A percentile compares a stretch with the other conserved stretches of the same genome.
These are phyloP conservation scores for Melampsora larici-populina DNA, from an alignment of 1,284 basidiomycete genomes.

Conservation along the genomic window DNA sequence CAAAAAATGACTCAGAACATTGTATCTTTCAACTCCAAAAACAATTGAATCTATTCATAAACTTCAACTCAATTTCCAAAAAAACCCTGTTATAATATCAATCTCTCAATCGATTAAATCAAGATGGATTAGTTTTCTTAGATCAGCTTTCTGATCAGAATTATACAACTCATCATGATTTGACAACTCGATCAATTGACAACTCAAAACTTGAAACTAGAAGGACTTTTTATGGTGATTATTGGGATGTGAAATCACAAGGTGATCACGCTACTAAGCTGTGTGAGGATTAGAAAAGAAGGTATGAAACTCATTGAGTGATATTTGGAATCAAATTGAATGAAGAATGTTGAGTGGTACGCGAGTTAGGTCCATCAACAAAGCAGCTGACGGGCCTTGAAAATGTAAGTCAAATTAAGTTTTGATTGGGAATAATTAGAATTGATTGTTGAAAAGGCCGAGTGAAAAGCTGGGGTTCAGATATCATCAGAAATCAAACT, in stretches of 20 bases:
- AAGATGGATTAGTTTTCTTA: constrained; percentile 60
- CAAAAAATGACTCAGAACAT: neutral
- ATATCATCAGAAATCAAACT: too few relatives aligned
- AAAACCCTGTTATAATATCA: constrained; percentile 33
- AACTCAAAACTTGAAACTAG: constrained; percentile 69
- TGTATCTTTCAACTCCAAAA: neutral
- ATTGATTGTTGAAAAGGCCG: too few relatives aligned
- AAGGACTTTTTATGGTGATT: constrained; percentile 80
- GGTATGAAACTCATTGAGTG: too few relatives aligned
- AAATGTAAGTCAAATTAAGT: too few relatives aligned
- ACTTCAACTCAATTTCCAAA: neutral
- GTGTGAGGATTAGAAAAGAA: too few relatives aligned
- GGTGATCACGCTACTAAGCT: constrained; percentile 70
- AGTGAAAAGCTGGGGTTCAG: too few relatives aligned
- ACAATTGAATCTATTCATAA: constrained; percentile 1
- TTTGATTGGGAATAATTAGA: too few relatives aligned
- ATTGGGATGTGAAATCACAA: constrained; percentile 84
- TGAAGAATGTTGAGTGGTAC: too few relatives aligned
- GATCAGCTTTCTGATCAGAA: constrained; percentile 62
- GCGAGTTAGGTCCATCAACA: too few relatives aligned
- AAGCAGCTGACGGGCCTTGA: too few relatives aligned
- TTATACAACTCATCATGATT: constrained; percentile 58
- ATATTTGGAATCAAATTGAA: too few relatives aligned
- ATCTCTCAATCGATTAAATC: constrained; percentile 55
- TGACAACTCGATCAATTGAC: constrained; percentile 64